Evolutionary conservation across 345 rosid genomes (phyloP), one percentile per base, ranked within the genome.

Genomic region (Citrus sinensis): DNA sequence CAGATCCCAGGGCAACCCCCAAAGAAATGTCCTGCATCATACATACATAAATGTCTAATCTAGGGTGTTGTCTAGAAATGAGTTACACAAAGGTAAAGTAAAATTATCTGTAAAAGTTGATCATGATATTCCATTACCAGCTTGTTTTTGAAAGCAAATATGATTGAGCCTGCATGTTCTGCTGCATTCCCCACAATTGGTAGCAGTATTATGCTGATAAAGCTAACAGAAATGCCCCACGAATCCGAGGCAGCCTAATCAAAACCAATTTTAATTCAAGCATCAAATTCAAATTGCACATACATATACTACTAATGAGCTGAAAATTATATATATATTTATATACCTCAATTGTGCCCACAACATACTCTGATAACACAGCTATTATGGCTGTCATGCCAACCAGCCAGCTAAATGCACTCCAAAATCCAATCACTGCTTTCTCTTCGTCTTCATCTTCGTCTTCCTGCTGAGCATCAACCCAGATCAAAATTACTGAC

Each of bases 121-220:
- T 39, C 37, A 64, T 61, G 6, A n/a, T 27, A 4, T 42, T 42
- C 19, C 76, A n/a, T 20, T 90, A 92, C 97, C 90, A 94, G 80
- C 77, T 94, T 95, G 89, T 95, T 93, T 78, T 92, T 94, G 82
- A 83, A 90, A 70, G 97, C 98, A 55, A 95, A 95, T 27, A 93
- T 93, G 83, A 93, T 82, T 3, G 98, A 91, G 63, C 98, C 98
- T 37, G 98, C 98, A 78, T 95, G 98, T 70, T 95, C 98, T 7
- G 98, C 98, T n/a, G 98, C 98, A 82, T 95, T 95, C 46, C 98
- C 98, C 67, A 93, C 97, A 11, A 95, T 93, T 2, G 98, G 98
- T 39, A 95, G 86, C 86, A 95, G 67, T 61, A 95, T 95, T 37
- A 92, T 91, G 87, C 98, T 89, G 85, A 93, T 92, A 73, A 95